A percentile compares a stretch with the other conserved stretches of the same genome.
Conservation (phyloP, 2,329 filamentous ascomycete species). For the Fusarium aywerte region DNA sequence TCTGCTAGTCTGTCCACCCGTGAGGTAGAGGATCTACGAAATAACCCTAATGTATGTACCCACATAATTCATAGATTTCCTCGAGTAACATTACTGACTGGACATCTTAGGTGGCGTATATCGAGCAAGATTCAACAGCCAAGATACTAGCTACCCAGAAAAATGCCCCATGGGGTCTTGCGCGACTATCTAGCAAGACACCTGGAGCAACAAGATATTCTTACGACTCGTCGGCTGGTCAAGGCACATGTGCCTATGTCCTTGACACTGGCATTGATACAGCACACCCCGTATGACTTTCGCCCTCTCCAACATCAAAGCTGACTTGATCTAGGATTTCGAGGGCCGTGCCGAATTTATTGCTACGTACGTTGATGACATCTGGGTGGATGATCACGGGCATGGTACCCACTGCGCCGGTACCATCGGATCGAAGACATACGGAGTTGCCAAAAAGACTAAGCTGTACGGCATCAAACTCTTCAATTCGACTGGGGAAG, state of each 20-base stretch:
- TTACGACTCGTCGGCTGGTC: neutral
- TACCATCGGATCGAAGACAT: conserved; percentile 2
- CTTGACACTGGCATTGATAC: conserved; percentile 11
- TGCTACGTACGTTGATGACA: conserved; percentile 4
- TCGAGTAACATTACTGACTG: neutral
- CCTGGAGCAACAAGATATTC: neutral
- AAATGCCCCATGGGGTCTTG: conserved; percentile 11
- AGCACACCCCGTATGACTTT: neutral
- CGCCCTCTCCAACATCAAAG: rapidly evolving
- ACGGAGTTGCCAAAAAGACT: conserved; percentile 2
- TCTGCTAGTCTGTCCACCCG: neutral
- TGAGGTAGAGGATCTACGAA: conserved; percentile 5
- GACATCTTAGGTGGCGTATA: neutral
- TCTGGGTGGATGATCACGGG: neutral
- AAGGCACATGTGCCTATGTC: conserved; percentile 14
- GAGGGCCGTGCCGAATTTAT: conserved; percentile 15
- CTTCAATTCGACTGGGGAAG: neutral
- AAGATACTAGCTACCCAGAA: neutral
- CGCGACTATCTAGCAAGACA: conserved; percentile 5
- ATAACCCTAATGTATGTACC: neutral
- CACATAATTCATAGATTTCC: rapidly evolving
- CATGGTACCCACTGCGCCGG: conserved; percentile 12
- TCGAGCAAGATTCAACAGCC: conserved; percentile 15
- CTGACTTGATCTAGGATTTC: neutral
- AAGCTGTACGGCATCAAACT: conserved; percentile 11